Evolutionary conservation across 495 filamentous ascomycete genomes (phyloP).

Genomic region (Lasiosphaeria hispida): DNA sequence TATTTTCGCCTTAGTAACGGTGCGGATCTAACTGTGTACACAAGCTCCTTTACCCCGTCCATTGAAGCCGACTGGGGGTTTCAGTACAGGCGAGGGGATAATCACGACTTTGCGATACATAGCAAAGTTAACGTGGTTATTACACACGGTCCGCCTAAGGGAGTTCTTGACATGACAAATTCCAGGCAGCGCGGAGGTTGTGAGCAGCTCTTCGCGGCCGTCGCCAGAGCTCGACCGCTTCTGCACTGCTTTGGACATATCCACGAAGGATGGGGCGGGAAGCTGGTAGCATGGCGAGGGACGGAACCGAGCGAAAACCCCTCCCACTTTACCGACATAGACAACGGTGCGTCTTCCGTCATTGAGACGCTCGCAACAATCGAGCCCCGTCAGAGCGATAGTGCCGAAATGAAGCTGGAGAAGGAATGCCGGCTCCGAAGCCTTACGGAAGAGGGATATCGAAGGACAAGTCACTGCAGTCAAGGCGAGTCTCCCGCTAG

Average conservation of each 20-base stretch:
- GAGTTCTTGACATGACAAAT: slow-evolving; percentile 51
- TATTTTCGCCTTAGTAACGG: slow-evolving; percentile 57
- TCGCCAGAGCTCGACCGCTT: slow-evolving; percentile 51
- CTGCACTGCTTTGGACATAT: slow-evolving; percentile 76
- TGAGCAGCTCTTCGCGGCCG: slow-evolving; percentile 52
- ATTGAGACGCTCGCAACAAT: slow-evolving; percentile 44
- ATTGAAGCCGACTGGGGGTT: slow-evolving; percentile 59
- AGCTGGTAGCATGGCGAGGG: slow-evolving; percentile 54
- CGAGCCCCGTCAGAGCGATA: slow-evolving; percentile 14
- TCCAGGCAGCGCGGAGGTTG: slow-evolving; percentile 51
- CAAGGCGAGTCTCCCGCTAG: slow-evolving; percentile 37
- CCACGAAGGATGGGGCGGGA: slow-evolving; percentile 72
- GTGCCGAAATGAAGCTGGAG: not conserved
- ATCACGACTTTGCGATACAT: slow-evolving; percentile 6
- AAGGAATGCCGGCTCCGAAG: slow-evolving; percentile 9
- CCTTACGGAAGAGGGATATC: slow-evolving; percentile 12
- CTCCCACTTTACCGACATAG: slow-evolving; percentile 39
- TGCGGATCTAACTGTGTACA: slow-evolving; percentile 61
- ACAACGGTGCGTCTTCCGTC: slow-evolving; percentile 32
- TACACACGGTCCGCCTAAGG: slow-evolving; percentile 70
- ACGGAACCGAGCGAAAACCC: slow-evolving; percentile 17
- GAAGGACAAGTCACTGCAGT: slow-evolving; percentile 32
- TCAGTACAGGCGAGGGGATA: slow-evolving; percentile 43
- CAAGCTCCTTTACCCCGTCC: slow-evolving; percentile 66
- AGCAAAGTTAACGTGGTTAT: slow-evolving; percentile 59